These are phyloP conservation scores for Leccinum aurantiacum DNA, from an alignment of 768 basidiomycete species.

Conservation along the genomic window DNA sequence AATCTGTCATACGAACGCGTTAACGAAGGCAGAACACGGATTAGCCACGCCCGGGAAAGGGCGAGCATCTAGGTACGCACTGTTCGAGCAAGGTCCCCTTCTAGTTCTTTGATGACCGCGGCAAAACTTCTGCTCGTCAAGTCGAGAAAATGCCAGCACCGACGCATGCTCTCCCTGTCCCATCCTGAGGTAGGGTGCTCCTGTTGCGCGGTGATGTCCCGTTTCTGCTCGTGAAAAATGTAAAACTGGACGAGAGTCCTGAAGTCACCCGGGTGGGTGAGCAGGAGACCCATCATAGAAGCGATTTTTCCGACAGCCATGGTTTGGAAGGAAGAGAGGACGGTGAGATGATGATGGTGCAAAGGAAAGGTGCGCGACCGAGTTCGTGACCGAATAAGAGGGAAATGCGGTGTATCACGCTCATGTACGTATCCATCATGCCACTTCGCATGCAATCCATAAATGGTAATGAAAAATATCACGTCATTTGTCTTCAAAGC, in stretches of 20 bases:
- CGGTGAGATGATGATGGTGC: background rate
- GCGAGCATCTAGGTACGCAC: slow-evolving; percentile 49
- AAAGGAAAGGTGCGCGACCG: background rate
- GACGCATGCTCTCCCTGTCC: slow-evolving; percentile 82
- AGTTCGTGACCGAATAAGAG: background rate
- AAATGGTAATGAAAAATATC: no score
- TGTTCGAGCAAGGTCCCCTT: slow-evolving; percentile 89
- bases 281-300: slow-evolving; percentile 59
- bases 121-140: slow-evolving; percentile 86
- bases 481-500: background rate
- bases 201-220: slow-evolving; percentile 74
- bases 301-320: slow-evolving; percentile 53
- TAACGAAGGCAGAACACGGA: background rate
- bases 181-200: slow-evolving; percentile 84
- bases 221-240: slow-evolving; percentile 75
- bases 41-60: background rate
- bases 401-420: background rate
- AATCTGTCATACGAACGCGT: slow-evolving; percentile 51
- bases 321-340: background rate
- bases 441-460: slow-evolving; percentile 6
- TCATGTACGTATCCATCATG: slow-evolving; percentile 1
- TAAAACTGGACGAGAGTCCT: slow-evolving; percentile 80
- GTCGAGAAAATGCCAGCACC: slow-evolving; percentile 91
- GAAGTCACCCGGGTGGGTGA: slow-evolving; percentile 84
- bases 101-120: slow-evolving; percentile 92